Percentiles rank a stretch among this genome's conserved stretches.
Conservation (phyloP, 441 rosid species). For the Jatropha podagrica region DNA sequence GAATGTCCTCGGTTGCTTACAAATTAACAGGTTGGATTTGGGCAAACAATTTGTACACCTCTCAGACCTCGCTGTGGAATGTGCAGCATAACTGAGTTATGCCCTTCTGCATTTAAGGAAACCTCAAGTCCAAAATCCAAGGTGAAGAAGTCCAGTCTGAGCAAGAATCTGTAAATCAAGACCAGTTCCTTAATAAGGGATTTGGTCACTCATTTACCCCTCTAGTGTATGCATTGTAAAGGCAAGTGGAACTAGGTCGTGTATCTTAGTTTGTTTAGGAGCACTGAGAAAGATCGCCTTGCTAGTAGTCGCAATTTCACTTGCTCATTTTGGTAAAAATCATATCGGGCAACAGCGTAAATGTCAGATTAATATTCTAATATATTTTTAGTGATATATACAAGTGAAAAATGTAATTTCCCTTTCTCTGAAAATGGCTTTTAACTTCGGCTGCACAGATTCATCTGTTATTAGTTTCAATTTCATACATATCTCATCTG, state of each 20-base stretch:
- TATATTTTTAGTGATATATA: not conserved
- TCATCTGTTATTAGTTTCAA: too few species aligned
- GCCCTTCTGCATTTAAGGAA: slow-evolving; percentile 94
- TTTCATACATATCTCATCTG: too few species aligned
- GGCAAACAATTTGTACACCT: slow-evolving; percentile 91
- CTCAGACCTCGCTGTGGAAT: slow-evolving; percentile 69
- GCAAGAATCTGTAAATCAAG: slow-evolving; percentile 35
- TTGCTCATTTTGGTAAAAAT: slow-evolving; percentile 1
- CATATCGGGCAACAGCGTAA: not conserved
- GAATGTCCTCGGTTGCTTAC: not conserved
- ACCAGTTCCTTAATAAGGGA: not conserved
- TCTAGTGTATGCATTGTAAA: not conserved
- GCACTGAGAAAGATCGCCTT: not conserved
- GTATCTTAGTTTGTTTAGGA: not conserved
- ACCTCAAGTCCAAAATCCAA: slow-evolving; percentile 49
- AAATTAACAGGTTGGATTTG: slow-evolving; percentile 78
- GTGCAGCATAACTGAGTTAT: slow-evolving; percentile 59
- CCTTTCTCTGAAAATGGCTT: not conserved
- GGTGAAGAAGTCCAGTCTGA: slow-evolving; percentile 36
- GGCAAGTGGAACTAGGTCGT: not conserved
- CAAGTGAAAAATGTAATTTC: not conserved
- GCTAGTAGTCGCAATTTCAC: not conserved
- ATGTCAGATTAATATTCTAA: not conserved
- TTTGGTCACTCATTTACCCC: not conserved
- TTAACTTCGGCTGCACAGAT: too few species aligned